These are phyloP conservation scores for Coemansia sp. DNA, from an alignment of 192 early-diverging fungal genomes.

Conservation along the genomic window DNA sequence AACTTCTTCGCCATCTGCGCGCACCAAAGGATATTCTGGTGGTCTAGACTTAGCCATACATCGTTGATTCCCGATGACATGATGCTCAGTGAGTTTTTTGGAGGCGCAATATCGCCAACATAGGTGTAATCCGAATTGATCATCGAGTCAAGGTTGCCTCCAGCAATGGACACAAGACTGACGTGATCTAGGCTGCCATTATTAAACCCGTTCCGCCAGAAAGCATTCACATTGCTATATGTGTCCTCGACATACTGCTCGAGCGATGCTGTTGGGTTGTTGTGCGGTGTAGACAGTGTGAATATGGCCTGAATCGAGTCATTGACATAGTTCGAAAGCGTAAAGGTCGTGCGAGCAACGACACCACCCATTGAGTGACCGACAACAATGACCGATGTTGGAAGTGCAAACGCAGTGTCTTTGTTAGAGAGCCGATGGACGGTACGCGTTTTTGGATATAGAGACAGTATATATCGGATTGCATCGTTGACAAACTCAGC, in stretches of 20 bases:
- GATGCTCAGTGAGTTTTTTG: slow-evolving; percentile 71
- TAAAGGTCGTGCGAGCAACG: slow-evolving; percentile 81
- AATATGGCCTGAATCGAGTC: slow-evolving; percentile 80
- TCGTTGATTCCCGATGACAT: slow-evolving; percentile 76
- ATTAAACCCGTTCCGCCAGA: slow-evolving; percentile 64
- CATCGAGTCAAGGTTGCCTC: slow-evolving; percentile 84
- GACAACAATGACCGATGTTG: slow-evolving; percentile 77
- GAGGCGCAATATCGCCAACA: slow-evolving; percentile 64
- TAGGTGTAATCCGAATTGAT: slow-evolving; percentile 79
- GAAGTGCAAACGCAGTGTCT: slow-evolving; percentile 47
- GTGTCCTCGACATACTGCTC: slow-evolving; percentile 57
- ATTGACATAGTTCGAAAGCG: slow-evolving; percentile 65
- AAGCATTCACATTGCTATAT: slow-evolving; percentile 67
- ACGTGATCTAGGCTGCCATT: slow-evolving; percentile 57
- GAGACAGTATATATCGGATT: slow-evolving; percentile 72
- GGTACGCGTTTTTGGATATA: slow-evolving; percentile 60
- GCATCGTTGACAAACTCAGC: slow-evolving; percentile 83
- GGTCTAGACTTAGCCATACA: slow-evolving; percentile 89
- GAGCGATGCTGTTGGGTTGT: slow-evolving; percentile 76
- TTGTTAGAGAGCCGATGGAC: slow-evolving; percentile 17
- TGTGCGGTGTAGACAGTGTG: slow-evolving; percentile 88
- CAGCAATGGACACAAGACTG: slow-evolving; percentile 85
- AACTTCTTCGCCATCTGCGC: slow-evolving; percentile 80
- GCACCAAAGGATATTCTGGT: slow-evolving; percentile 90
- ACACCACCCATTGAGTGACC: slow-evolving; percentile 97